A percentile compares a stretch with the other conserved stretches of the same genome.
Conservation (phyloP, 129 eudicot species). For the Lactuca sativa region DNA sequence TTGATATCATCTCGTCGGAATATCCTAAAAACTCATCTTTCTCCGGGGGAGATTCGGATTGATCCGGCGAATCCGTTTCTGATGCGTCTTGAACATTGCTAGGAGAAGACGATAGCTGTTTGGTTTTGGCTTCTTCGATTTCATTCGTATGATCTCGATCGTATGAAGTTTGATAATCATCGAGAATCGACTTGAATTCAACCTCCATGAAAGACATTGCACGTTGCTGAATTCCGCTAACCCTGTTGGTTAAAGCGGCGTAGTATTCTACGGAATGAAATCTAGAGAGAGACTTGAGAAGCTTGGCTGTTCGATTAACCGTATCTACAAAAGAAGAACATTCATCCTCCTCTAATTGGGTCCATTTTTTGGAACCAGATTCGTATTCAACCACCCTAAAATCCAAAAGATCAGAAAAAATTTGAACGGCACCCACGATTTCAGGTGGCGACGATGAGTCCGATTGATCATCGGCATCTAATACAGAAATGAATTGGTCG, state of each 20-base stretch:
- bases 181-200: constrained; percentile 56
- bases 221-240: constrained; percentile 65
- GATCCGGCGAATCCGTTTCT: constrained; percentile 9
- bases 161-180: constrained; percentile 35
- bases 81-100: constrained; percentile 24
- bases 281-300: constrained; percentile 32
- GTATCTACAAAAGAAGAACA: constrained; percentile 31
- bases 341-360: constrained; percentile 34
- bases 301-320: constrained; percentile 42
- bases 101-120: constrained; percentile 28
- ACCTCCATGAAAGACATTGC: constrained; percentile 70
- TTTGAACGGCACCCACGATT: constrained; percentile 39
- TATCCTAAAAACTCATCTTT: constrained; percentile 42
- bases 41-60: constrained; percentile 16
- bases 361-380: constrained; percentile 44
- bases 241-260: constrained; percentile 35
- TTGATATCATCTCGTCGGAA: constrained; percentile 41
- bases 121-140: constrained; percentile 27
- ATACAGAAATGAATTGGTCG: constrained; percentile 39
- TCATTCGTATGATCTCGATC: constrained; percentile 25
- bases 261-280: constrained; percentile 39
- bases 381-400: constrained; percentile 50
- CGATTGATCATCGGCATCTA: constrained; percentile 9
- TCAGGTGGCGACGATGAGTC: constrained; percentile 30
- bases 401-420: constrained; percentile 50